These are phyloP conservation scores for Mrakia frigida DNA, from an alignment of 768 basidiomycete species.

Conservation along the genomic window DNA sequence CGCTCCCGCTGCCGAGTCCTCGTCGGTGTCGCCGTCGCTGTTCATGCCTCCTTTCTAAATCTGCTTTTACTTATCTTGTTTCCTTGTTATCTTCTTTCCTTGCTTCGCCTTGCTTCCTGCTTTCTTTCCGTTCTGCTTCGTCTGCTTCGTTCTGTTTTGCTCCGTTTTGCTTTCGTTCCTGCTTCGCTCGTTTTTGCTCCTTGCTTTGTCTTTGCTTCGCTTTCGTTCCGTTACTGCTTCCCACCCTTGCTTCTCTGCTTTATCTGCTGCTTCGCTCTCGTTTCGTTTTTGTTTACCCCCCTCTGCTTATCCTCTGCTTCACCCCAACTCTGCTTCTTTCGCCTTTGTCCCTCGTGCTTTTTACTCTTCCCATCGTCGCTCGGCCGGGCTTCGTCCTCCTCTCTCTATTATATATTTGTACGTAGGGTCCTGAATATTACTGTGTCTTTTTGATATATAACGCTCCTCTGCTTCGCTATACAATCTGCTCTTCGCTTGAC, in stretches of 20 bases:
- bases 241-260: background rate
- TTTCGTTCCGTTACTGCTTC: background rate
- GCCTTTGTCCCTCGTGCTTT: background rate
- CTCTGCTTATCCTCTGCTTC: background rate
- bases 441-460: background rate
- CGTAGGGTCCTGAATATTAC: background rate
- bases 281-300: too few species aligned
- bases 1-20: background rate
- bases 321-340: background rate
- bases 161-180: background rate
- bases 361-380: background rate
- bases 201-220: background rate
- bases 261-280: too few species aligned
- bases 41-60: too few species aligned
- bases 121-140: background rate
- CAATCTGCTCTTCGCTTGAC: too few species aligned
- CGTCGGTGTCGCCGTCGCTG: background rate
- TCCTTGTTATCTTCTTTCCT: background rate
- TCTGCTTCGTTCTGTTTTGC: background rate
- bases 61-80: too few species aligned
- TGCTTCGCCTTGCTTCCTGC: background rate
- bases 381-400: background rate
- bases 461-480: too few species aligned
- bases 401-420: too few species aligned
- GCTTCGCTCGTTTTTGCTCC: background rate